A percentile compares a stretch with the other conserved stretches of the same genome.
Conservation (phyloP, 257 asterid genomes). For the Primulina huaijiensis region DNA sequence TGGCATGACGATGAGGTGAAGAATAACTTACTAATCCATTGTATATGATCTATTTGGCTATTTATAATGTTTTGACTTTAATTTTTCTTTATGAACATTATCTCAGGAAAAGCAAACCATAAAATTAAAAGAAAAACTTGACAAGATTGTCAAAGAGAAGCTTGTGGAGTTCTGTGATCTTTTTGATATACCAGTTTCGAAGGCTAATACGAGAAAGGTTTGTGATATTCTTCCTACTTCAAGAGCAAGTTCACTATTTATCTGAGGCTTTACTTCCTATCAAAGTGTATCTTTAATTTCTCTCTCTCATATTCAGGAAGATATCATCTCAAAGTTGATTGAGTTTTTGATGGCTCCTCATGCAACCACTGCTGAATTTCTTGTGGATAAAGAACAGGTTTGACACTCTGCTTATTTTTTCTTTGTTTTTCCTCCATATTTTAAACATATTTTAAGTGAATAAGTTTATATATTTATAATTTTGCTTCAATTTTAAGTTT, state of each 20-base stretch:
- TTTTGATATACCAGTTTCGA: conserved; percentile 65
- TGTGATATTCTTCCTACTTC: conserved; percentile 25
- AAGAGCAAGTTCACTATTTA: not conserved
- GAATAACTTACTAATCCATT: conserved; percentile 7
- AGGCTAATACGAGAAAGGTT: conserved; percentile 67
- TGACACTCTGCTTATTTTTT: not conserved
- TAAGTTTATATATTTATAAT: not conserved
- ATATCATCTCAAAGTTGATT: conserved; percentile 63
- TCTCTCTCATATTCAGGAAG: conserved; percentile 58
- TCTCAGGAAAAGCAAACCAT: conserved; percentile 79
- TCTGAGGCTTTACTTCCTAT: not conserved
- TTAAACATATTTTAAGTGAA: not conserved
- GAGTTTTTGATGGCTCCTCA: conserved; percentile 85
- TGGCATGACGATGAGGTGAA: conserved; percentile 87
- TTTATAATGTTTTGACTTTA: conserved; percentile 1
- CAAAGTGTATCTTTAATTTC: conserved; percentile 1
- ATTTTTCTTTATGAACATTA: conserved; percentile 16
- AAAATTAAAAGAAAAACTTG: conserved; percentile 77
- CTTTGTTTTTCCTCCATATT: not conserved
- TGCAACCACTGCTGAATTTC: conserved; percentile 65
- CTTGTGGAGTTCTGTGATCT: conserved; percentile 76
- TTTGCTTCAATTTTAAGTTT: not conserved
- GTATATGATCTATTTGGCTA: conserved; percentile 14
- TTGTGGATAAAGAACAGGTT: conserved; percentile 87
- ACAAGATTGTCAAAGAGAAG: conserved; percentile 84